Conservation (phyloP, 208 protist genomes). For the Leptomonas pyrrhocoris region DNA sequence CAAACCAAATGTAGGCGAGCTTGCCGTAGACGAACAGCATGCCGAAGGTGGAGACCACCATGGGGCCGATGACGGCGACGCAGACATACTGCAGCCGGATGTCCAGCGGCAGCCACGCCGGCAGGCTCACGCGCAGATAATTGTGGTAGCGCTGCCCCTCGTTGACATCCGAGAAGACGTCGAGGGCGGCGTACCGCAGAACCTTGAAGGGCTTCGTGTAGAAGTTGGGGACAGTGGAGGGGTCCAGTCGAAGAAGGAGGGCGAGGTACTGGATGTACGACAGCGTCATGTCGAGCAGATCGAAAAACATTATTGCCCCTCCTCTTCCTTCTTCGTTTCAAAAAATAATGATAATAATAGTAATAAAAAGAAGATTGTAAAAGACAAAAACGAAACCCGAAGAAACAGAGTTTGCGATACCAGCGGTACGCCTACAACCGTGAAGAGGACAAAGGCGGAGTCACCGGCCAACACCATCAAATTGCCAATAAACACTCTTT, state of each 20-base stretch:
- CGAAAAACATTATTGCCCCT: conserved; percentile 50
- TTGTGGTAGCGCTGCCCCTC: conserved; percentile 48
- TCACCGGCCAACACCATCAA: no score
- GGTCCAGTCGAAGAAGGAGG: conserved; percentile 57
- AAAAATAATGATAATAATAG: neutral
- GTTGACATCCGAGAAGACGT: conserved; percentile 20
- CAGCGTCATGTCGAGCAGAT: conserved; percentile 72
- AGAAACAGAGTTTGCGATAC: no score
- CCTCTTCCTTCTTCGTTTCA: neutral
- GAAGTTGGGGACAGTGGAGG: conserved; percentile 48
- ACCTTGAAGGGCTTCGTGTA: conserved; percentile 40
- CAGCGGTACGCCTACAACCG: no score
- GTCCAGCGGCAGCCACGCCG: conserved; percentile 69
- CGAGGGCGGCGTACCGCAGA: conserved; percentile 39
- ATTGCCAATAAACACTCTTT: no score
- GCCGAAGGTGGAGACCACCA: conserved; percentile 53
- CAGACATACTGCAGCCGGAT: conserved; percentile 59
- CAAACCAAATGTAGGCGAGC: conserved; percentile 46
- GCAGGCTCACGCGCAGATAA: conserved; percentile 39
- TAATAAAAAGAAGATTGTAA: no score
- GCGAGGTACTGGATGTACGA: conserved; percentile 78
- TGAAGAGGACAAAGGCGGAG: no score
- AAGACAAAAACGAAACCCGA: no score
- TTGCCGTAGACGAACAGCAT: conserved; percentile 53
- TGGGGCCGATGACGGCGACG: conserved; percentile 46